Evolutionary conservation across 2,329 filamentous ascomycete genomes (phyloP).

Genomic region (Neonectria hederae): DNA sequence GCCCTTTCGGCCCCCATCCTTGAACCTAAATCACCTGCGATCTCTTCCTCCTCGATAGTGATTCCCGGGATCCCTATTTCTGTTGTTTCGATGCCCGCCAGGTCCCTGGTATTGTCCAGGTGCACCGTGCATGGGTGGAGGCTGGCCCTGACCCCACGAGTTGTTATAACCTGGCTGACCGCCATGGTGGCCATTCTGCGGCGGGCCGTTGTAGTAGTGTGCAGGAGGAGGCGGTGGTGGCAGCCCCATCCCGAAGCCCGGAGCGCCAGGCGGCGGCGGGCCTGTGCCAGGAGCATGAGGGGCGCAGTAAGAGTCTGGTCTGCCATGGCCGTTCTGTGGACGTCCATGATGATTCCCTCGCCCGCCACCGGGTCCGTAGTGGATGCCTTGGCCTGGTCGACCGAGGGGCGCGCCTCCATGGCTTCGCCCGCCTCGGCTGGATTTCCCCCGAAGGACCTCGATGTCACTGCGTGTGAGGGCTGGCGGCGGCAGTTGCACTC

Average conservation of each 20-base stretch:
- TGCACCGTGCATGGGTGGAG: conserved; percentile 25
- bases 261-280: conserved; percentile 47
- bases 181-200: conserved; percentile 26
- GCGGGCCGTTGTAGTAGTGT: conserved; percentile 35
- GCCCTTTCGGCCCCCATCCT: neutral
- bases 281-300: conserved; percentile 26
- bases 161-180: conserved; percentile 36
- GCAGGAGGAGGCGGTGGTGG: conserved; percentile 45
- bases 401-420: conserved; percentile 42
- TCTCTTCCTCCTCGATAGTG: conserved; percentile 35
- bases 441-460: conserved; percentile 73
- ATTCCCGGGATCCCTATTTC: conserved; percentile 33
- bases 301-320: conserved; percentile 28
- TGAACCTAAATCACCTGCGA: conserved; percentile 39
- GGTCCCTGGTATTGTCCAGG: conserved; percentile 33
- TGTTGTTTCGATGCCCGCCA: conserved; percentile 29
- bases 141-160: conserved; percentile 27
- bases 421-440: conserved; percentile 58
- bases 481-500: conserved; percentile 76
- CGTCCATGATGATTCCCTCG: conserved; percentile 34
- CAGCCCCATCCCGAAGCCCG: conserved; percentile 48
- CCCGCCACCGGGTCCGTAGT: conserved; percentile 42
- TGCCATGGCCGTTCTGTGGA: conserved; percentile 35
- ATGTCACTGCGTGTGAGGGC: conserved; percentile 81
- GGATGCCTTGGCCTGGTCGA: conserved; percentile 39